These are phyloP conservation scores for Zoysia japonica DNA, from an alignment of 176 grass and related monocot species.

Conservation along the genomic window DNA sequence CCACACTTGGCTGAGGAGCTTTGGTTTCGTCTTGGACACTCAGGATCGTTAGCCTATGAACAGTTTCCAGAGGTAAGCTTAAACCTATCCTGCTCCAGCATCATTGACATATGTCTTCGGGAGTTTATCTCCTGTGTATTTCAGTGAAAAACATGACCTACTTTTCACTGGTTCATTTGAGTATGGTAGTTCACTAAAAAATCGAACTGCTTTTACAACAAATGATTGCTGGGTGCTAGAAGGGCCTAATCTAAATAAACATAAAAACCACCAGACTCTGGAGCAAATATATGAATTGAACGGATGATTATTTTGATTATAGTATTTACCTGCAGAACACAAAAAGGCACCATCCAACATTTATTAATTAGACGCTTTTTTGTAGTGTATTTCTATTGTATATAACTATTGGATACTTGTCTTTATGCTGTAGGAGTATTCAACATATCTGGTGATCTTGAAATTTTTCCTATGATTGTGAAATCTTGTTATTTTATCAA, in stretches of 20 bases:
- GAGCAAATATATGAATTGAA: not conserved
- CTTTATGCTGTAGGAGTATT: not conserved
- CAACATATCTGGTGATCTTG: not conserved
- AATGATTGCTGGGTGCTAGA: not conserved
- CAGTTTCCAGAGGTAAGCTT: slow-evolving; percentile 78
- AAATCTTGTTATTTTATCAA: not conserved
- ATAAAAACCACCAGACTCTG: not conserved
- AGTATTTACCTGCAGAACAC: not conserved
- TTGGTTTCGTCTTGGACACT: slow-evolving; percentile 85
- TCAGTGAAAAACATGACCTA: not conserved
- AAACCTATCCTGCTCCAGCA: not conserved
- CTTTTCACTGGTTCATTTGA: not conserved
- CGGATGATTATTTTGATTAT: not conserved
- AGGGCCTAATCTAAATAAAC: not conserved
- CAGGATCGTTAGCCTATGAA: slow-evolving; percentile 67
- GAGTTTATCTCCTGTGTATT: not conserved
- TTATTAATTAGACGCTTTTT: not conserved
- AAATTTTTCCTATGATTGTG: not conserved
- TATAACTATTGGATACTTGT: slow-evolving; percentile 1
- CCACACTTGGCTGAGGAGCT: slow-evolving; percentile 90
- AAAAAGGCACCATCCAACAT: slow-evolving; percentile 2
- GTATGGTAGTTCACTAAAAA: slow-evolving; percentile 10
- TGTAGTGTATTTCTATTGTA: not conserved
- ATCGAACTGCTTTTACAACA: not conserved
- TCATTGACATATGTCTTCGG: not conserved